A percentile compares a stretch with the other conserved stretches of the same genome.
Evolutionary conservation across 306 rosid species (phyloP).

Genomic region (Gastrolobium bilobum): DNA sequence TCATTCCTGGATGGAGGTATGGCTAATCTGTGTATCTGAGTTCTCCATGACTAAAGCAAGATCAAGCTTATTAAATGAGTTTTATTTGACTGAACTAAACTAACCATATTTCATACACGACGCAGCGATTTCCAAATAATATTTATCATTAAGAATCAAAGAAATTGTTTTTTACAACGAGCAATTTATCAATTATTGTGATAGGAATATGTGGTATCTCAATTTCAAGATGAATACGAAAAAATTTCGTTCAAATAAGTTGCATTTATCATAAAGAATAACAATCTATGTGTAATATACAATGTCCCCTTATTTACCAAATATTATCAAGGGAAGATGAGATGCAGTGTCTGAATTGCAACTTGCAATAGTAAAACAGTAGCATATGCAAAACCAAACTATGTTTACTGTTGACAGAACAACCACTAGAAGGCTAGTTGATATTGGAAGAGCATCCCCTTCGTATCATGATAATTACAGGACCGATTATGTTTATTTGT

Average conservation of each 20-base stretch:
- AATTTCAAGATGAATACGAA: background rate
- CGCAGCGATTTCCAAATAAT: background rate
- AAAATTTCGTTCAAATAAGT: background rate
- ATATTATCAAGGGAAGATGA: no score
- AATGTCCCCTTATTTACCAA: background rate
- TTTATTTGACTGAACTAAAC: background rate
- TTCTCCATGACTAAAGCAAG: background rate
- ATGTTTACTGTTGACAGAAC: background rate
- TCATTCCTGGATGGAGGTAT: constrained; percentile 69
- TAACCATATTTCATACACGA: background rate
- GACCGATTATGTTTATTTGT: background rate
- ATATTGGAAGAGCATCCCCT: no score
- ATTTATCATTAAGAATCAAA: background rate
- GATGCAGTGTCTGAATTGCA: no score
- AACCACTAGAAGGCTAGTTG: no score
- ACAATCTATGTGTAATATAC: background rate
- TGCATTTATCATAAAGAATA: background rate
- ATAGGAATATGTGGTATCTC: background rate
- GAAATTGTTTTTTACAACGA: background rate
- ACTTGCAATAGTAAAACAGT: no score
- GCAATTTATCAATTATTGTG: background rate
- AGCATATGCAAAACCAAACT: background rate
- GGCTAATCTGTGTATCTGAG: background rate
- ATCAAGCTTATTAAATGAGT: background rate
- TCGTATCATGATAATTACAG: background rate